These are phyloP conservation scores for Gracilaria gracilis DNA, from an alignment of 23 red algal genomes.

Conservation along the genomic window DNA sequence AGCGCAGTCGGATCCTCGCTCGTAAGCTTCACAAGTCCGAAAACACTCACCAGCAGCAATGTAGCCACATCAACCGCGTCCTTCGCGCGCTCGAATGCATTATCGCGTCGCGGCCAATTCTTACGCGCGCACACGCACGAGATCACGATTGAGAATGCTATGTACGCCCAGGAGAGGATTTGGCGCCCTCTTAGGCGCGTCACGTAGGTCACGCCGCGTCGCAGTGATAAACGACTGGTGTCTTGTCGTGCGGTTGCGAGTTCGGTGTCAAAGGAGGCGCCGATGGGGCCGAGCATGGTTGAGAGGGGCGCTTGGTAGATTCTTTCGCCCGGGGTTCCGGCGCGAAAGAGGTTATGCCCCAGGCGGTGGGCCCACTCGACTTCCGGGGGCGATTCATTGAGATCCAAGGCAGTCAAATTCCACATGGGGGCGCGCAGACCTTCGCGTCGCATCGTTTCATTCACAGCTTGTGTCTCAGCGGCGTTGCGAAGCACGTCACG, in stretches of 20 bases:
- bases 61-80: slow-evolving; percentile 24
- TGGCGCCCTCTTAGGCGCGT: not conserved
- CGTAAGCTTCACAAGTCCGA: slow-evolving; percentile 50
- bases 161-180: not conserved
- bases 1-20: slow-evolving; percentile 61
- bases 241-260: not conserved
- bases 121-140: not conserved
- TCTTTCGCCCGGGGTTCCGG: not conserved
- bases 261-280: not conserved
- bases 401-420: not conserved
- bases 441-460: not conserved
- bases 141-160: not conserved
- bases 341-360: not conserved
- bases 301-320: not conserved
- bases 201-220: not conserved
- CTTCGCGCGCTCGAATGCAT: slow-evolving; percentile 24
- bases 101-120: slow-evolving; percentile 31
- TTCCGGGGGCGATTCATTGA: not conserved
- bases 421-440: slow-evolving; percentile 3
- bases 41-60: slow-evolving; percentile 32
- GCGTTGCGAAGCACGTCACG: not conserved
- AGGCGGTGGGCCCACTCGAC: not conserved
- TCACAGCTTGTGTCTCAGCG: not conserved
- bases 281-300: not conserved
- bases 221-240: not conserved